Evolutionary conservation across 2,329 filamentous ascomycete species (phyloP).

Genomic region (Talaromyces amestolkiae): DNA sequence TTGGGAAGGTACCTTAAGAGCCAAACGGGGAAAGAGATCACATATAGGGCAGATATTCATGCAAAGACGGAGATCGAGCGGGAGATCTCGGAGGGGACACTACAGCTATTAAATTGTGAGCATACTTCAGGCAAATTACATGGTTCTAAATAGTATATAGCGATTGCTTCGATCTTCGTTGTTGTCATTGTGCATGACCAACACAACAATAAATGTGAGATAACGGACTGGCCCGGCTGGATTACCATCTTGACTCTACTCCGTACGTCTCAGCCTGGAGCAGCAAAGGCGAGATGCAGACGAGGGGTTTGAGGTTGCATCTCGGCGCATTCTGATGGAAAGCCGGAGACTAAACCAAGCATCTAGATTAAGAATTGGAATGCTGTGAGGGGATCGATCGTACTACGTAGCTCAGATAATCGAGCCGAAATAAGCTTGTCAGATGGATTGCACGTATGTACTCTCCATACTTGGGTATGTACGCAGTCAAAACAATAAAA

Average conservation of each 20-base stretch:
- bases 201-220: background rate
- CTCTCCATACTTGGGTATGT: background rate
- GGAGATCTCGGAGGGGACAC: background rate
- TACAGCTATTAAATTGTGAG: background rate
- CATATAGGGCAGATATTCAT: background rate
- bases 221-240: background rate
- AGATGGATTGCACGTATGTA: background rate
- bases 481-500: background rate
- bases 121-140: background rate
- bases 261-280: background rate
- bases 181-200: background rate
- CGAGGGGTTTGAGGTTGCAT: background rate
- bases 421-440: background rate
- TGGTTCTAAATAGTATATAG: background rate
- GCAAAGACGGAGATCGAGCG: background rate
- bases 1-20: background rate
- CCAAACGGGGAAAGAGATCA: background rate
- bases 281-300: background rate
- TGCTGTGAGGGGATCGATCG: background rate
- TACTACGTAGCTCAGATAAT: background rate
- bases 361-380: background rate
- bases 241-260: background rate
- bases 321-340: slow-evolving; percentile 3
- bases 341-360: background rate
- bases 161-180: background rate